phyloP scores from a whole-genome alignment of 495 filamentous ascomycete genomes.

The Penicillium psychrofluorescens region DNA sequence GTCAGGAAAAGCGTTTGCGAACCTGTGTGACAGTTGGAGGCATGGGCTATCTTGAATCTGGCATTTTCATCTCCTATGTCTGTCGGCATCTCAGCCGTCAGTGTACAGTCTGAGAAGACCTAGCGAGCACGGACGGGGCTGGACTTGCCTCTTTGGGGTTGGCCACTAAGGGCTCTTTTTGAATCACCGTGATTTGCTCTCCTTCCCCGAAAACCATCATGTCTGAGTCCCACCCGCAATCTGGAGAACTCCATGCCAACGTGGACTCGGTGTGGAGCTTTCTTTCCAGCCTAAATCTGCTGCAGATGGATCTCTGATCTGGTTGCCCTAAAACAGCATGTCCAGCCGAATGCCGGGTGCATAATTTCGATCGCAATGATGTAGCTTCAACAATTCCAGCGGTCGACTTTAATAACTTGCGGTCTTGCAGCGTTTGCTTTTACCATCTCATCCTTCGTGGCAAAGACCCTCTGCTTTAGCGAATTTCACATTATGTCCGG shows the following conservation, averaged over 20 bases:
- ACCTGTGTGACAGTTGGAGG: no score
- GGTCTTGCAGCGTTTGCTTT: conserved; percentile 6
- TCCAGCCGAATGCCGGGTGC: conserved; percentile 7
- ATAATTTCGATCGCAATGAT: conserved; percentile 1
- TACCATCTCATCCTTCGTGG: conserved; percentile 4
- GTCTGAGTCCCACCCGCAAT: no score
- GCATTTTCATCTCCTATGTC: no score
- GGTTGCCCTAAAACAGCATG: conserved; percentile 4
- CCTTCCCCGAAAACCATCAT: background rate
- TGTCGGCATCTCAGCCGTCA: no score
- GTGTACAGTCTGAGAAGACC: no score
- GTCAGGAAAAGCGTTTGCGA: no score
- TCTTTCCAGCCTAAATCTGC: background rate
- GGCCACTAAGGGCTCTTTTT: background rate
- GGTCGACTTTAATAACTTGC: conserved; percentile 11
- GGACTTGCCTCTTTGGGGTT: conserved; percentile 15
- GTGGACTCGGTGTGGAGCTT: background rate
- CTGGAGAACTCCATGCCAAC: background rate
- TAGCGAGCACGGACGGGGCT: conserved; percentile 1
- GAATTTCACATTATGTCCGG: conserved; percentile 11
- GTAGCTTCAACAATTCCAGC: conserved; percentile 1
- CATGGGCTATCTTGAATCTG: no score
- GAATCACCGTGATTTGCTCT: background rate
- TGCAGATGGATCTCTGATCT: conserved; percentile 5
- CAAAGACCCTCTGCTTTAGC: background rate